These are phyloP conservation scores for Metroxylon sagu DNA, from an alignment of 176 grass and related monocot genomes.

Conservation along the genomic window DNA sequence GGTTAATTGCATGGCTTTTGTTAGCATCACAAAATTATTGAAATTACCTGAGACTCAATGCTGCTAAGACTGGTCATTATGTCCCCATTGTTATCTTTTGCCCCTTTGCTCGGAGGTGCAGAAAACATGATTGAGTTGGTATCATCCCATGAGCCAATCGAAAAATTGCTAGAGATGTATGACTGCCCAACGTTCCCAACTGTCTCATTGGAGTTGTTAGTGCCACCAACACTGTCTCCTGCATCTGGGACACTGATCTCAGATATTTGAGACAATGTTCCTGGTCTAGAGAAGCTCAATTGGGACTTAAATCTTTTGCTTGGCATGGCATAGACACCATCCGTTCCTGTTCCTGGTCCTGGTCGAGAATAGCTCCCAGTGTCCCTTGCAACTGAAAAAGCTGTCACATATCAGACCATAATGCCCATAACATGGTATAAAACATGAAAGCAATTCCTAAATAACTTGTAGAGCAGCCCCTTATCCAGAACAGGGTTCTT, in stretches of 20 bases:
- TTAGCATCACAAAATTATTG: not conserved
- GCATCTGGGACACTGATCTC: constrained; percentile 54
- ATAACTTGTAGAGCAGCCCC: no score
- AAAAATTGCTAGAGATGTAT: constrained; percentile 54
- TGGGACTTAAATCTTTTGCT: constrained; percentile 41
- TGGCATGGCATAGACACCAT: constrained; percentile 2
- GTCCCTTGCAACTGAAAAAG: constrained; percentile 25
- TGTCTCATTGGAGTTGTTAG: constrained; percentile 41
- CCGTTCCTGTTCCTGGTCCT: constrained; percentile 15
- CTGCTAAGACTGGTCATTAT: constrained; percentile 53
- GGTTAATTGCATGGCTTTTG: not conserved
- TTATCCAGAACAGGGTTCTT: no score
- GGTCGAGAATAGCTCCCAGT: constrained; percentile 42
- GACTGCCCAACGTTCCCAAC: constrained; percentile 24
- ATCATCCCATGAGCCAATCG: constrained; percentile 83
- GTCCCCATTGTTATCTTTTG: constrained; percentile 32
- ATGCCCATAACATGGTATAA: no score
- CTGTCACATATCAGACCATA: constrained; percentile 9
- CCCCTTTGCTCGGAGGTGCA: constrained; percentile 41
- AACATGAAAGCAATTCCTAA: no score
- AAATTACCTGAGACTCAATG: constrained; percentile 65
- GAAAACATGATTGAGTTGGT: constrained; percentile 91
- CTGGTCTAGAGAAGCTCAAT: constrained; percentile 69
- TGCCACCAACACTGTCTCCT: constrained; percentile 37
- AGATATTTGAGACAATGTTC: constrained; percentile 53